Conservation (phyloP, 179 eudicot species). For the Silene coronaria region DNA sequence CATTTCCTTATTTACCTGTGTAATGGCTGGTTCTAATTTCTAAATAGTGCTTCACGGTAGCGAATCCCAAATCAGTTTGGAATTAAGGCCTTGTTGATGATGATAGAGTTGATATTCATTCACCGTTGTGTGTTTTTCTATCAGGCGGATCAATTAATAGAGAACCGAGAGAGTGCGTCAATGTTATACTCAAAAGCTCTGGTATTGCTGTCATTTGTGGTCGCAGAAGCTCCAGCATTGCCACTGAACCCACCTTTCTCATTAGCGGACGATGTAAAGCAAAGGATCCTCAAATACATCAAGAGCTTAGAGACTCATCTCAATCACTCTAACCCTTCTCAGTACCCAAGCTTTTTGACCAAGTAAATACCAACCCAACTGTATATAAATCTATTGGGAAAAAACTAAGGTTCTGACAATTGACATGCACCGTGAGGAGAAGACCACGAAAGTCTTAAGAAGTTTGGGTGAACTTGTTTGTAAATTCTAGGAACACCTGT, state of each 20-base stretch:
- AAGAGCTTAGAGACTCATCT: constrained; percentile 35
- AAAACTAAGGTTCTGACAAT: constrained; percentile 21
- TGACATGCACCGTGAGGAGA: constrained; percentile 19
- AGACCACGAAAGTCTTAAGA: constrained; percentile 4
- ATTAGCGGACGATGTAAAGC: constrained; percentile 23
- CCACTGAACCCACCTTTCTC: constrained; percentile 39
- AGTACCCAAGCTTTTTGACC: constrained; percentile 22
- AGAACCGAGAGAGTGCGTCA: constrained; percentile 32
- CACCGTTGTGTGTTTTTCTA: neutral
- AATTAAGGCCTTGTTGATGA: neutral
- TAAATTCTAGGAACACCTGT: constrained; percentile 19
- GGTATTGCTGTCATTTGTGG: constrained; percentile 35
- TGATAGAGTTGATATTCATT: neutral
- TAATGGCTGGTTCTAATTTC: neutral
- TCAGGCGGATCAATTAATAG: constrained; percentile 45
- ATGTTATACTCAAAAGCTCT: constrained; percentile 38
- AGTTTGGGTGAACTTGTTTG: constrained; percentile 12
- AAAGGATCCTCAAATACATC: constrained; percentile 34
- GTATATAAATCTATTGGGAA: neutral
- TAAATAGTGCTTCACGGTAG: neutral
- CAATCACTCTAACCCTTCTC: constrained; percentile 25
- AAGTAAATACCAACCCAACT: constrained; percentile 30
- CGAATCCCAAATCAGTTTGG: neutral
- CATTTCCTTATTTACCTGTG: neutral
- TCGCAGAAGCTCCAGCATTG: constrained; percentile 38